Base-by-base conservation (phyloP, 257 asterid species). In the Buddleja alternifolia region DNA sequence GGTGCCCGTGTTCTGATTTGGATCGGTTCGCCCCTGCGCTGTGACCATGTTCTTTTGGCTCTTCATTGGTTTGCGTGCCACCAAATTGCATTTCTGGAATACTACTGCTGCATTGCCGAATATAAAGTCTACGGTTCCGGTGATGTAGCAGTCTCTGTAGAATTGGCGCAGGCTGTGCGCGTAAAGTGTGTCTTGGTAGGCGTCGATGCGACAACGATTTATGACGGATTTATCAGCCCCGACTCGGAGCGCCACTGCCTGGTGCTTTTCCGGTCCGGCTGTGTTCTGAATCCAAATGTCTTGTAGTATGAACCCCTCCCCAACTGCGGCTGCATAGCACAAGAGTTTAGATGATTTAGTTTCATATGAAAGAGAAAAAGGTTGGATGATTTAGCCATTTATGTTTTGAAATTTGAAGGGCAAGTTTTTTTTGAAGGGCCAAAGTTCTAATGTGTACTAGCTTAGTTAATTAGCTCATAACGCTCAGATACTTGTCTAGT, bases 161-260 rank as follows among this genome's bases (percentile, higher is more conserved):
- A 84, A 86, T 23, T 86, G 93, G 5, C 93, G 77, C 0, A 15
- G 73, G 32, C 85, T 71, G 36, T 82, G 86, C 0, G 82, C 12
- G 63, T 86, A 86, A 15, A 86, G 85, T 0, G 90, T 84, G 78
- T 84, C 93, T 40, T 86, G 90, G 65, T 60, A 86, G 8, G 85
- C 90, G 8, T 75, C 88, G 0, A 86, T 64, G 2, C 40, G 73
- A 54, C 93, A 84, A 1, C 90, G 88, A 21, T 86, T 77, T 37
- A 86, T 77, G 17, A 84, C 82, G 11, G 90, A 75, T 64, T 58
- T 21, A 32, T 86, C 93, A 3, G 88, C 88, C 1, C 84, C 86
- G 2, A 81, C 84, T 2, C 87, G 85, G 7, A 86, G 86, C 37
- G 92, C 92, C 48, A 86, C 92, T 7, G 92, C 92, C 75, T 86